Conservation (phyloP, 1,139 yeast genomes). For the Candida sp. region DNA sequence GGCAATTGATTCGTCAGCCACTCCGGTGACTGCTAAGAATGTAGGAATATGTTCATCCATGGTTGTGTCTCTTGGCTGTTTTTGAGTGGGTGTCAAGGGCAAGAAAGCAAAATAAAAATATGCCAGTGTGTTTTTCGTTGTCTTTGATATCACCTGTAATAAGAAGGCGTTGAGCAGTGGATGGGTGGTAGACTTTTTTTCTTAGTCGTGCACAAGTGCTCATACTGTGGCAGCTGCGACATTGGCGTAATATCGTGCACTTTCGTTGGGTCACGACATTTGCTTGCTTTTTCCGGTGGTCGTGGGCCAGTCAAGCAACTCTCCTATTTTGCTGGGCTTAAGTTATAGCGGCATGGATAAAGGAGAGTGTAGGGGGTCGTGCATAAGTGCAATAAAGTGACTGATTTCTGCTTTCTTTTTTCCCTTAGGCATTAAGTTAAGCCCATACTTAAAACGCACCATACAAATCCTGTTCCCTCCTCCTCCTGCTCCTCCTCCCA, state of each 20-base stretch:
- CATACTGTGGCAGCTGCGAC: not conserved
- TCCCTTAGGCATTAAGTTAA: not conserved
- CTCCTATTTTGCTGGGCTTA: not conserved
- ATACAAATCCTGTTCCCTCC: too few relatives aligned
- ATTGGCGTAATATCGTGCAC: too few relatives aligned
- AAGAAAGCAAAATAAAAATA: not conserved
- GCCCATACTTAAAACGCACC: too few relatives aligned
- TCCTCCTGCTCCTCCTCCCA: not conserved
- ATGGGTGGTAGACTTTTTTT: not conserved
- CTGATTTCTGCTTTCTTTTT: not conserved
- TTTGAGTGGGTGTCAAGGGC: not conserved
- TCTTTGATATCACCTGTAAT: not conserved
- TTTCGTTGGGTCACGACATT: not conserved
- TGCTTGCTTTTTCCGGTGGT: not conserved
- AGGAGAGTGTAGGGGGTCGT: not conserved
- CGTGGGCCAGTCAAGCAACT: not conserved
- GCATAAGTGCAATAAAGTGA: not conserved
- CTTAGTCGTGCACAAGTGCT: not conserved
- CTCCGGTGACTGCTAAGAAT: conserved; percentile 86
- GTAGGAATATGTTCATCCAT: conserved; percentile 50
- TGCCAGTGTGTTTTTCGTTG: not conserved
- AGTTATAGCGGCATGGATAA: not conserved
- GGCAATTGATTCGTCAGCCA: conserved; percentile 71
- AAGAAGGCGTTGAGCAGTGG: too few relatives aligned
- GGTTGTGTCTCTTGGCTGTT: not conserved